phyloP scores from a whole-genome alignment of 352 stramenopile species.

The Pythium pectinolyticum region DNA sequence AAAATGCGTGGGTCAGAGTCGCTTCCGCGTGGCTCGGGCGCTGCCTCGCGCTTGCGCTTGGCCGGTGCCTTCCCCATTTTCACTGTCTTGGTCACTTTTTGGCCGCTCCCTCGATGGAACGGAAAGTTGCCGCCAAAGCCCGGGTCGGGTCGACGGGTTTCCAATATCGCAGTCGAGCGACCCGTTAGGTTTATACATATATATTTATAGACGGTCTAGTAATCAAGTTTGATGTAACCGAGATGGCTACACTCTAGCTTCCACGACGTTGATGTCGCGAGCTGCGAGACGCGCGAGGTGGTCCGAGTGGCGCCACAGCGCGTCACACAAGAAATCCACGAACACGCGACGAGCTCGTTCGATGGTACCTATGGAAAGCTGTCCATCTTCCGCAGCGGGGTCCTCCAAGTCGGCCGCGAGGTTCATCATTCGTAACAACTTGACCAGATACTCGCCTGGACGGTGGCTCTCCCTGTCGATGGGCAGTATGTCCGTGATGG shows the following conservation, averaged over 20 bases:
- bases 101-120: not conserved
- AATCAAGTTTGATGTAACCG: too few species aligned
- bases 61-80: constrained; percentile 17
- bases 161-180: too few species aligned
- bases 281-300: too few species aligned
- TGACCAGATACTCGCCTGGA: not conserved
- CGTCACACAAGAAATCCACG: not conserved
- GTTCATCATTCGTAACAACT: not conserved
- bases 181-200: too few species aligned
- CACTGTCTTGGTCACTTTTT: constrained; percentile 1
- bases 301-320: not conserved
- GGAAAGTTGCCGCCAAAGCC: constrained; percentile 1
- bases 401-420: not conserved
- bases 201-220: too few species aligned
- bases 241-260: not conserved
- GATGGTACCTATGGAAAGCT: not conserved
- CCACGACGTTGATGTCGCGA: too few species aligned
- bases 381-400: not conserved
- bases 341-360: not conserved
- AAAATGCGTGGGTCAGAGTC: constrained; percentile 38
- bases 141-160: constrained; percentile 3
- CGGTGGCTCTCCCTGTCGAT: not conserved
- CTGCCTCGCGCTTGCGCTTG: constrained; percentile 62
- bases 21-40: constrained; percentile 1
- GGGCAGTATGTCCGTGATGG: not conserved